phyloP scores from a whole-genome alignment of 768 basidiomycete genomes.

The Gloeopeniophorella convolvens region DNA sequence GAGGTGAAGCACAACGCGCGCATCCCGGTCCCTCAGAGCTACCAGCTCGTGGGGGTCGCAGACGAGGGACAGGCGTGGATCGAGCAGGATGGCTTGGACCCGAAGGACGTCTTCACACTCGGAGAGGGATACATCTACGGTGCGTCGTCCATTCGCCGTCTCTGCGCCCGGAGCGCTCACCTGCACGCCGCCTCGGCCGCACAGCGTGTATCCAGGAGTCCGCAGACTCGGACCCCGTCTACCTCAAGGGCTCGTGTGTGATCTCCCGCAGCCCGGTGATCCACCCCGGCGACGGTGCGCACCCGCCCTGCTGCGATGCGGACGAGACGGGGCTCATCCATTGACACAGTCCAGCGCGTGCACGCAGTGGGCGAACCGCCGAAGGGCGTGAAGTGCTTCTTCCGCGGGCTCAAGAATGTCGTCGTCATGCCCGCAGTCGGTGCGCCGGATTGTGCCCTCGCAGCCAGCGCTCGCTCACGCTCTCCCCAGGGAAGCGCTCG shows the following conservation, averaged over 20 bases:
- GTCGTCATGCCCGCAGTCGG: slow-evolving; percentile 22
- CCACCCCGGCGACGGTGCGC: slow-evolving; percentile 30
- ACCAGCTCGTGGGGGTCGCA: slow-evolving; percentile 71
- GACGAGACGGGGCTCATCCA: background rate
- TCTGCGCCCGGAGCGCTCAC: no score
- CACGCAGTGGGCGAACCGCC: slow-evolving; percentile 27
- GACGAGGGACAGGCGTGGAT: slow-evolving; percentile 72
- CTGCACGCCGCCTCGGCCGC: background rate
- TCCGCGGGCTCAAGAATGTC: slow-evolving; percentile 24
- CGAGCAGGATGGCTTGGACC: slow-evolving; percentile 12
- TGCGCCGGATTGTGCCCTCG: no score
- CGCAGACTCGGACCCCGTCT: background rate
- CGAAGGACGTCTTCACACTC: slow-evolving; percentile 11
- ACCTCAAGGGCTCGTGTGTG: slow-evolving; percentile 3
- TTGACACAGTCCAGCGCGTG: slow-evolving; percentile 23
- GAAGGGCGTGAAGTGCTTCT: slow-evolving; percentile 19
- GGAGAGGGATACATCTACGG: slow-evolving; percentile 6
- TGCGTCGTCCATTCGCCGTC: background rate
- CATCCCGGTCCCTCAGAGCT: slow-evolving; percentile 62
- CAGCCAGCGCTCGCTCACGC: no score
- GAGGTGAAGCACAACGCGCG: slow-evolving; percentile 72
- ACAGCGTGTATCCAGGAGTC: slow-evolving; percentile 16
- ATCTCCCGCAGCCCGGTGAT: slow-evolving; percentile 30
- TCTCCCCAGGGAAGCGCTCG: slow-evolving; percentile 48
- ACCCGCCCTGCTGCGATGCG: background rate